Percentiles rank a stretch among this genome's conserved stretches.
phyloP scores from a whole-genome alignment of 2,329 filamentous ascomycete species.

The Botryotinia globosa region DNA sequence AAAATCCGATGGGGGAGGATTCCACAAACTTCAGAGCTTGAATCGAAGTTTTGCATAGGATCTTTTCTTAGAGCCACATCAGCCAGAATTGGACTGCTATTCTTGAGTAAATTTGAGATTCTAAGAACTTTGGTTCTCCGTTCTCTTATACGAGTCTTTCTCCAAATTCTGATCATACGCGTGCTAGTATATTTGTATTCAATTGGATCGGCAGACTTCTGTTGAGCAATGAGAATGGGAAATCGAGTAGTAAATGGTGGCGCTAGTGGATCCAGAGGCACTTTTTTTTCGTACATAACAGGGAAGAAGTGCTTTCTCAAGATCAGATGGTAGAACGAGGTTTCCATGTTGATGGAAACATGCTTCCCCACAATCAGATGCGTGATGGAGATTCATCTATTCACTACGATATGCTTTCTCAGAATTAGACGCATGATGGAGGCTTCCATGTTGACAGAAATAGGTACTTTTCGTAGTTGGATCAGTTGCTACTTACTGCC shows the following conservation, averaged over 20 bases:
- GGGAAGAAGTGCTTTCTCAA: neutral
- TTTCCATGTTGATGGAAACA: too few species aligned
- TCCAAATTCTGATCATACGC: neutral
- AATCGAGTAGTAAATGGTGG: neutral
- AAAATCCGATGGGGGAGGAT: neutral
- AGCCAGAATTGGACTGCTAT: neutral
- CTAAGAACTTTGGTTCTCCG: too few species aligned
- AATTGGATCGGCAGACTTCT: neutral
- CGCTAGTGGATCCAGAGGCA: neutral
- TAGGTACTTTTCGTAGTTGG: neutral
- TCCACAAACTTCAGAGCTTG: neutral
- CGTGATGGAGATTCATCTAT: too few species aligned
- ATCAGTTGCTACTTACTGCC: neutral
- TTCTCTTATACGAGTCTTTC: neutral
- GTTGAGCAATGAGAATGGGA: too few species aligned
- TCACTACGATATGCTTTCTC: too few species aligned
- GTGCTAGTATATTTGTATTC: neutral
- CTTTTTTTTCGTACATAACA: neutral
- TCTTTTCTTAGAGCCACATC: neutral
- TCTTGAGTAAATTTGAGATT: neutral
- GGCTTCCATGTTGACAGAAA: too few species aligned
- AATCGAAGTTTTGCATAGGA: neutral
- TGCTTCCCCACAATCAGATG: too few species aligned
- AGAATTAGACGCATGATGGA: neutral
- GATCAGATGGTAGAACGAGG: neutral